phyloP scores from a whole-genome alignment of 2,329 filamentous ascomycete genomes.

The Chrysosporium keratinophilum region DNA sequence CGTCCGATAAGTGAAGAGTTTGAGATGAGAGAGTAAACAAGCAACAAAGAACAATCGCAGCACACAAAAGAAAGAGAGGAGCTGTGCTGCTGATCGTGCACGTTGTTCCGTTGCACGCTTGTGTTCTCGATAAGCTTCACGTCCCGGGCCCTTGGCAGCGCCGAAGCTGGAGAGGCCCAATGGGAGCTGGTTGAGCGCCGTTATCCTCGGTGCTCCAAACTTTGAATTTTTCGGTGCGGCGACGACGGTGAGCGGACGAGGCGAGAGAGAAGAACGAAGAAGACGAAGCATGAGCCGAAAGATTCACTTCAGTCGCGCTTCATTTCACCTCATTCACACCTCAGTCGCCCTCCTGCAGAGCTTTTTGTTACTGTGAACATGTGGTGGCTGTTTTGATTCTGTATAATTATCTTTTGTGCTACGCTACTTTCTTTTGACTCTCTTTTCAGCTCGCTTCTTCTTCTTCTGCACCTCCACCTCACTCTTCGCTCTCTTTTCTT shows the following conservation, averaged over 20 bases:
- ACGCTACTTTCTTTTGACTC: not conserved
- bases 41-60: not conserved
- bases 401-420: not conserved
- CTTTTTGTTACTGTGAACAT: no score
- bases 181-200: not conserved
- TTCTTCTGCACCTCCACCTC: not conserved
- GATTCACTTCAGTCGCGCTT: no score
- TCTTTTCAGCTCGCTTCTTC: not conserved
- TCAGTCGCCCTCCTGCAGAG: no score
- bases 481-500: not conserved
- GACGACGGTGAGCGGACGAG: not conserved
- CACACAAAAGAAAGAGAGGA: not conserved
- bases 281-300: no score
- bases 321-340: no score
- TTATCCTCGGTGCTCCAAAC: not conserved
- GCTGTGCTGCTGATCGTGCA: no score
- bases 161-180: slow-evolving; percentile 3
- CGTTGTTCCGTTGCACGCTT: no score
- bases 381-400: no score
- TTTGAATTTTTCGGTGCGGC: slow-evolving; percentile 5
- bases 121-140: not conserved
- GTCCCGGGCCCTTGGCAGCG: not conserved
- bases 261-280: not conserved
- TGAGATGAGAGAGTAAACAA: not conserved
- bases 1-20: not conserved